Evolutionary conservation across 441 rosid species (phyloP).

Genomic region (Mallotus japonicus): DNA sequence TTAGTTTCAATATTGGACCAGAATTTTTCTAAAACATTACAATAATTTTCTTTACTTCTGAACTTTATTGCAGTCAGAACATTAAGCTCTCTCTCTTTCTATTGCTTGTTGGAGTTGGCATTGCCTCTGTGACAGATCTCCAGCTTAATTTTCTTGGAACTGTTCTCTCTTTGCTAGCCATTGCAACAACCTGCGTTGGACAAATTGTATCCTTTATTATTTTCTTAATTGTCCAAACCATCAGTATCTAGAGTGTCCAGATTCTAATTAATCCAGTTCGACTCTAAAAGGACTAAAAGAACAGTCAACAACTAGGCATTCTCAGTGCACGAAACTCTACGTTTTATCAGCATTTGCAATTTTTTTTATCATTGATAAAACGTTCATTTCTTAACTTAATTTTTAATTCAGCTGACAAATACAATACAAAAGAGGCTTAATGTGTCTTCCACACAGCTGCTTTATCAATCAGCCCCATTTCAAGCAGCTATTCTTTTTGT

Average conservation of each 20-base stretch:
- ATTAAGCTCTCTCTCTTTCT: slow-evolving; percentile 70
- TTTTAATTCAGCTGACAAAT: slow-evolving; percentile 68
- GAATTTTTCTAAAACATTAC: neutral
- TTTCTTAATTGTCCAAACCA: too few species aligned
- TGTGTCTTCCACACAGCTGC: slow-evolving; percentile 91
- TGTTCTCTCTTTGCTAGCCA: slow-evolving; percentile 76
- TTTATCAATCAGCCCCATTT: slow-evolving; percentile 94
- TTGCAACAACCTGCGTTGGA: slow-evolving; percentile 85
- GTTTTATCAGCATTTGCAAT: too few species aligned
- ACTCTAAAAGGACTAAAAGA: too few species aligned
- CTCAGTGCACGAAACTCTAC: too few species aligned
- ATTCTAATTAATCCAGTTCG: too few species aligned
- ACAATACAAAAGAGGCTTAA: slow-evolving; percentile 90
- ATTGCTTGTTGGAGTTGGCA: slow-evolving; percentile 79
- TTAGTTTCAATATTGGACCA: neutral
- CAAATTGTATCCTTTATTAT: slow-evolving; percentile 75
- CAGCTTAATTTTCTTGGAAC: slow-evolving; percentile 88
- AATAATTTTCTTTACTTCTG: neutral
- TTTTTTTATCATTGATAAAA: too few species aligned
- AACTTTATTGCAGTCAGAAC: slow-evolving; percentile 59
- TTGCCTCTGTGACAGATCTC: slow-evolving; percentile 94
- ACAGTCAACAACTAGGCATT: too few species aligned
- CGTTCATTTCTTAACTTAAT: slow-evolving; percentile 29
- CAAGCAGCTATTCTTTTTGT: slow-evolving; percentile 92
- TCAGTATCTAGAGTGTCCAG: too few species aligned